These are phyloP conservation scores for Ballota nigra DNA, from an alignment of 257 asterid genomes.

Conservation along the genomic window DNA sequence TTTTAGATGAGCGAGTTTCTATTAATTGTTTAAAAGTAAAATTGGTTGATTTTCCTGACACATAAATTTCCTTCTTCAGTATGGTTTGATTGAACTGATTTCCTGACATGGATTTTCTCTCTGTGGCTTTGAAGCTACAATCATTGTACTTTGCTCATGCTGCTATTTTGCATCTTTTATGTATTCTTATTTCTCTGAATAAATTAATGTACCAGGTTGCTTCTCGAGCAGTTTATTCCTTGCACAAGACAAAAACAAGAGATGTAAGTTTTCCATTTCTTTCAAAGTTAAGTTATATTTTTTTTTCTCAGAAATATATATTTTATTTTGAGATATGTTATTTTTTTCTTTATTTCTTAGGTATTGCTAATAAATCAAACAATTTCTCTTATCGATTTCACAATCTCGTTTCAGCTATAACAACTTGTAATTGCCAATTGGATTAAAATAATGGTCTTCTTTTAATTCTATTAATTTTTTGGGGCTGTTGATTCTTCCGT, in stretches of 20 bases:
- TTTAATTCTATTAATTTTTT: neutral
- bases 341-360: neutral
- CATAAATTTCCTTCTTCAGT: constrained; percentile 8
- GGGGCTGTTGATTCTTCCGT: neutral
- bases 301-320: neutral
- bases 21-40: constrained; percentile 9
- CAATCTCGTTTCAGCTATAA: neutral
- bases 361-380: neutral
- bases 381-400: neutral
- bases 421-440: constrained; percentile 6
- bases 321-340: neutral
- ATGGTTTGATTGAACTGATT: constrained; percentile 11
- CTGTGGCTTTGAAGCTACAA: constrained; percentile 68
- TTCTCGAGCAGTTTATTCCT: constrained; percentile 85
- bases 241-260: constrained; percentile 96
- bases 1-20: neutral
- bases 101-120: constrained; percentile 87
- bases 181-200: constrained; percentile 9
- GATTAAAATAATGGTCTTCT: constrained; percentile 8
- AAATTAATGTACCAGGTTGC: constrained; percentile 63
- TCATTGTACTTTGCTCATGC: neutral
- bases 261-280: constrained; percentile 51
- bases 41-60: constrained; percentile 13
- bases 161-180: constrained; percentile 5
- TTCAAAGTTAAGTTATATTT: neutral